Conservation (phyloP, 2,329 filamentous ascomycete genomes). For the Penicillium corylophilum region DNA sequence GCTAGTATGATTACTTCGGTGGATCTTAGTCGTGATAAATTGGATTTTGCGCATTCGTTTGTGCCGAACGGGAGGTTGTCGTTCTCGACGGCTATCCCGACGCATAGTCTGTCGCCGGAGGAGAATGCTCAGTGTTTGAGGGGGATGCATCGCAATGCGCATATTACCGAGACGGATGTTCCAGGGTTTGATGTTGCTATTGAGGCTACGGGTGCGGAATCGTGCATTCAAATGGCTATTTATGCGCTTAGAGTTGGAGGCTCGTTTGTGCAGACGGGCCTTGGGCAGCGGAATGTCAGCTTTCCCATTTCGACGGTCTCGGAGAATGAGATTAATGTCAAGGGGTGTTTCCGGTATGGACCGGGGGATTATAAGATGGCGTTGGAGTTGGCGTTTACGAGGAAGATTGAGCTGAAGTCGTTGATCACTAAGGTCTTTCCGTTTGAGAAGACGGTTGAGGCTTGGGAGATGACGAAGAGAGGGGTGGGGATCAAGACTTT, state of each 20-base stretch:
- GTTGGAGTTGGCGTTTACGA: constrained; percentile 36
- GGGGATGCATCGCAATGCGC: constrained; percentile 21
- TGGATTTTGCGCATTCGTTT: constrained; percentile 51
- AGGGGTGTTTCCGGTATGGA: constrained; percentile 36
- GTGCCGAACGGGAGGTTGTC: constrained; percentile 7
- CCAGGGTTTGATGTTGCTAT: constrained; percentile 43
- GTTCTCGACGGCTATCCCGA: constrained; percentile 14
- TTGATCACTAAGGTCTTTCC: constrained; percentile 34
- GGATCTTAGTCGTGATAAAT: constrained; percentile 60
- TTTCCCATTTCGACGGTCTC: constrained; percentile 39
- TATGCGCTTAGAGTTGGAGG: constrained; percentile 35
- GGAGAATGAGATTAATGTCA: constrained; percentile 36
- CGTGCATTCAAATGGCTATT: constrained; percentile 47
- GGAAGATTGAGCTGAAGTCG: constrained; percentile 29
- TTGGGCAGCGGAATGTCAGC: constrained; percentile 39
- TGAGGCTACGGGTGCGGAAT: constrained; percentile 45
- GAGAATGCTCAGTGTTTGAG: constrained; percentile 31
- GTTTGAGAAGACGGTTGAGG: constrained; percentile 35
- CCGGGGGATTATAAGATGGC: constrained; percentile 37
- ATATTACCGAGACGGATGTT: constrained; percentile 32
- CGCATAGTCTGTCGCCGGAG: constrained; percentile 8
- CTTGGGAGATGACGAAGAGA: constrained; percentile 31
- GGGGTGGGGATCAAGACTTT: constrained; percentile 25
- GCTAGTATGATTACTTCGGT: constrained; percentile 60
- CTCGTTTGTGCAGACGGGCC: constrained; percentile 35